These are phyloP conservation scores for Pseudogymnoascus destructans DNA, from an alignment of 2,329 filamentous ascomycete species.

Conservation along the genomic window DNA sequence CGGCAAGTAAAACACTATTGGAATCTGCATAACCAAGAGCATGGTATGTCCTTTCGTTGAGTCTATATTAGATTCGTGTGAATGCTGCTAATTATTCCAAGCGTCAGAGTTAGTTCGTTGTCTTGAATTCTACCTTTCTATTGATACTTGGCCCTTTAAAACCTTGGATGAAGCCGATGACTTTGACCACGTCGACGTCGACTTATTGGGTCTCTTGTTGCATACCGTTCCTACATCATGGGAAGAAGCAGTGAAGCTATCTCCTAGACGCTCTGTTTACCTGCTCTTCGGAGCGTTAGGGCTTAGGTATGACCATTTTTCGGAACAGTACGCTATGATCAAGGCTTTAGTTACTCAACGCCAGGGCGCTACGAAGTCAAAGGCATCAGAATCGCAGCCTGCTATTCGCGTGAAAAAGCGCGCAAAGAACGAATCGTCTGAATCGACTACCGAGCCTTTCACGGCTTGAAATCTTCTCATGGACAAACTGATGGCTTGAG, in stretches of 20 bases:
- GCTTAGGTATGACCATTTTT: background rate
- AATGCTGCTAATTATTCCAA: background rate
- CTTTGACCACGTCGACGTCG: background rate
- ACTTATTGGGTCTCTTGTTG: background rate
- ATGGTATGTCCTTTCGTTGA: background rate
- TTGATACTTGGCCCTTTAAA: background rate
- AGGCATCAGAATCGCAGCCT: background rate
- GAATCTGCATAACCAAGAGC: background rate
- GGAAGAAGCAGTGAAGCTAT: background rate
- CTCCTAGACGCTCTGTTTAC: background rate
- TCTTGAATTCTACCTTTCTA: background rate
- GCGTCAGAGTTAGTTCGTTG: background rate
- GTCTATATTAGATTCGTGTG: background rate
- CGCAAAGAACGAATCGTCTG: background rate
- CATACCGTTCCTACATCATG: background rate
- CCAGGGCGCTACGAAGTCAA: background rate
- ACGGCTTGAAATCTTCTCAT: background rate
- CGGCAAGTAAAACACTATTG: background rate
- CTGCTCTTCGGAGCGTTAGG: background rate
- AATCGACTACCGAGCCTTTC: background rate
- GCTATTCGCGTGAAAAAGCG: background rate
- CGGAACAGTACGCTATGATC: background rate
- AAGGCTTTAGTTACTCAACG: background rate
- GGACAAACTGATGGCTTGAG: background rate
- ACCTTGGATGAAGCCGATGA: background rate